A percentile compares a stretch with the other conserved stretches of the same genome.
phyloP scores from a whole-genome alignment of 2,329 filamentous ascomycete species.

The Aureobasidium sp. region DNA sequence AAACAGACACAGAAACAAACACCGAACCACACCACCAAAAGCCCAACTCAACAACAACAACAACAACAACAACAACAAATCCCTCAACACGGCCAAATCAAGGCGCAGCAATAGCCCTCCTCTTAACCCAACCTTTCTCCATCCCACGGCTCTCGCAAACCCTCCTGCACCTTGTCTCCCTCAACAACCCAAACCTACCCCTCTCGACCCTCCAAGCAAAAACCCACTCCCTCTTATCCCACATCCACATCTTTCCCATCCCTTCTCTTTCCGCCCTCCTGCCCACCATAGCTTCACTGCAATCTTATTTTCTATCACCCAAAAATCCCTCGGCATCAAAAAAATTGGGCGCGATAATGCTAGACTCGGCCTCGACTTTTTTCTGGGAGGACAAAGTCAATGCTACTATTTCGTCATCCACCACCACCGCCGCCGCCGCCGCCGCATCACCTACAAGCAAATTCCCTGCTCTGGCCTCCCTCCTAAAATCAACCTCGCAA shows the following conservation, averaged over 20 bases:
- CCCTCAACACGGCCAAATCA: constrained; percentile 27
- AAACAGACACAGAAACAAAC: too few species aligned
- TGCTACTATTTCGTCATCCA: constrained; percentile 21
- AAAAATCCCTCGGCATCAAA: constrained; percentile 40
- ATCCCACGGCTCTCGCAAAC: constrained; percentile 40
- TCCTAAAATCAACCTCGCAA: constrained; percentile 19
- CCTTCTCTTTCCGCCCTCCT: constrained; percentile 46
- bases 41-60: background rate
- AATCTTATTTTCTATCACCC: constrained; percentile 43
- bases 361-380: constrained; percentile 52
- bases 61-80: background rate
- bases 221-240: constrained; percentile 39
- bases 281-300: constrained; percentile 41
- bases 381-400: constrained; percentile 47
- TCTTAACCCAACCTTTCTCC: constrained; percentile 47
- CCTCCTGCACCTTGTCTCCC: constrained; percentile 21
- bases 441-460: constrained; percentile 20
- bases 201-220: constrained; percentile 19
- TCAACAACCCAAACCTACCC: background rate
- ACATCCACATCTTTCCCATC: constrained; percentile 54
- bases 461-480: constrained; percentile 18
- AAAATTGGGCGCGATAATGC: constrained; percentile 43
- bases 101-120: constrained; percentile 45
- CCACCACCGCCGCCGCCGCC: constrained; percentile 4
- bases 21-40: background rate